Conservation (phyloP, 306 rosid species). For the Medicago arabica region DNA sequence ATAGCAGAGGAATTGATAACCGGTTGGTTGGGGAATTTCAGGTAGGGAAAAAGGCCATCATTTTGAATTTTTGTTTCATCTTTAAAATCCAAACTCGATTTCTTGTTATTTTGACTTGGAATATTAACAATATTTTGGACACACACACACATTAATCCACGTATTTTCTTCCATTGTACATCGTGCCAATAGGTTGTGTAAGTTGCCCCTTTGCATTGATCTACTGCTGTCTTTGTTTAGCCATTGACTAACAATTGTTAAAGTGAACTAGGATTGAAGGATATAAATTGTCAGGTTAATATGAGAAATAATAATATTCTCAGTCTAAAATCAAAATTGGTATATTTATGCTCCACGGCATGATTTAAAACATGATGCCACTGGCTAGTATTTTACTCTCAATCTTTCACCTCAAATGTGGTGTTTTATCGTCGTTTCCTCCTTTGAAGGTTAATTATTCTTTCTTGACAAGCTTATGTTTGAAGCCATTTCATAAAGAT, state of each 20-base stretch:
- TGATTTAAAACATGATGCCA: conserved; percentile 21
- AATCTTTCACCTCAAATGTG: conserved; percentile 10
- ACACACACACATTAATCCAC: neutral
- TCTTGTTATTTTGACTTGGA: conserved; percentile 28
- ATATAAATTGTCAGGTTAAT: conserved; percentile 32
- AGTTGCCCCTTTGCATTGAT: conserved; percentile 8
- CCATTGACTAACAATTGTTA: conserved; percentile 21
- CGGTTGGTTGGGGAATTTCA: conserved; percentile 81
- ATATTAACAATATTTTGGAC: neutral
- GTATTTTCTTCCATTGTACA: conserved; percentile 25
- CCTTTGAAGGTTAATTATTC: conserved; percentile 24
- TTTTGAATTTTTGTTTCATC: conserved; percentile 34
- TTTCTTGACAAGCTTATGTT: conserved; percentile 21
- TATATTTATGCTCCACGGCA: conserved; percentile 4
- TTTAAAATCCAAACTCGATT: conserved; percentile 36
- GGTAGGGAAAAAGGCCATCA: conserved; percentile 56
- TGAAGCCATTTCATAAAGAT: conserved; percentile 29
- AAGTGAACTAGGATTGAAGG: conserved; percentile 16
- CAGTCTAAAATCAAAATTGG: conserved; percentile 29
- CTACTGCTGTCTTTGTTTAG: conserved; percentile 20
- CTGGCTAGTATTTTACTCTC: conserved; percentile 23
- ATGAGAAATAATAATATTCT: conserved; percentile 13
- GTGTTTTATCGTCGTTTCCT: conserved; percentile 8
- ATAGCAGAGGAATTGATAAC: conserved; percentile 87
- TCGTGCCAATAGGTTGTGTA: conserved; percentile 14